A percentile compares a stretch with the other conserved stretches of the same genome.
Conservation (phyloP, 106 monocot genomes). For the Dioscorea zingiberensis region DNA sequence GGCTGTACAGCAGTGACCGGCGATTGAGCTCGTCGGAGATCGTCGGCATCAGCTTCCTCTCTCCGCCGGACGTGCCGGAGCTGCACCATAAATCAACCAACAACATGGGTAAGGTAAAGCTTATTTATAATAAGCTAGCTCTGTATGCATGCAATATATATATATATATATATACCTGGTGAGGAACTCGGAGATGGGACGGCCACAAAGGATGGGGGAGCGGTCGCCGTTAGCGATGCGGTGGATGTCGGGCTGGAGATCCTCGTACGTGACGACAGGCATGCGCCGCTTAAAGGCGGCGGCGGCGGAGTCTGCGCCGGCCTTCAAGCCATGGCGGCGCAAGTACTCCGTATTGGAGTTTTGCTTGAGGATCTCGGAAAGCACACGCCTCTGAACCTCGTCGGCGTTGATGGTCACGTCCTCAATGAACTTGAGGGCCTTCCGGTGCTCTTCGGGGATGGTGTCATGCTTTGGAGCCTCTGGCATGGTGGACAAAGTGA, state of each 20-base stretch:
- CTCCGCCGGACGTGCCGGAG: slow-evolving; percentile 87
- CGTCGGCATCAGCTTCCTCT: slow-evolving; percentile 88
- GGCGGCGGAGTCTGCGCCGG: too few relatives aligned
- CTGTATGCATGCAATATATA: neutral
- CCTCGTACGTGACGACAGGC: slow-evolving; percentile 64
- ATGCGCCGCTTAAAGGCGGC: slow-evolving; percentile 44
- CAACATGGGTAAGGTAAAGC: too few relatives aligned
- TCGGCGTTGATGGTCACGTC: slow-evolving; percentile 52
- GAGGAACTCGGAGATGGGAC: slow-evolving; percentile 82
- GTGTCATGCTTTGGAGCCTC: slow-evolving; percentile 38
- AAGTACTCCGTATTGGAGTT: slow-evolving; percentile 65
- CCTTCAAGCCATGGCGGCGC: slow-evolving; percentile 43
- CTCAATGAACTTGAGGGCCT: slow-evolving; percentile 75
- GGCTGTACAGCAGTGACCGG: slow-evolving; percentile 68
- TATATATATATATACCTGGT: slow-evolving; percentile 42
- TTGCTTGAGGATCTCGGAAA: slow-evolving; percentile 63
- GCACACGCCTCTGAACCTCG: slow-evolving; percentile 47
- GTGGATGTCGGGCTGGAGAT: slow-evolving; percentile 55
- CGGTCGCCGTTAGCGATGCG: slow-evolving; percentile 81
- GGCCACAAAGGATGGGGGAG: slow-evolving; percentile 69
- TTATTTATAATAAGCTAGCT: too few relatives aligned
- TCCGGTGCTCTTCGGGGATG: slow-evolving; percentile 41
- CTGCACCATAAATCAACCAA: slow-evolving; percentile 3
- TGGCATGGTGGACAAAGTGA: slow-evolving; percentile 50
- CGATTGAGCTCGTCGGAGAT: slow-evolving; percentile 78